phyloP scores from a whole-genome alignment of 345 rosid species.

The Pistacia vera region DNA sequence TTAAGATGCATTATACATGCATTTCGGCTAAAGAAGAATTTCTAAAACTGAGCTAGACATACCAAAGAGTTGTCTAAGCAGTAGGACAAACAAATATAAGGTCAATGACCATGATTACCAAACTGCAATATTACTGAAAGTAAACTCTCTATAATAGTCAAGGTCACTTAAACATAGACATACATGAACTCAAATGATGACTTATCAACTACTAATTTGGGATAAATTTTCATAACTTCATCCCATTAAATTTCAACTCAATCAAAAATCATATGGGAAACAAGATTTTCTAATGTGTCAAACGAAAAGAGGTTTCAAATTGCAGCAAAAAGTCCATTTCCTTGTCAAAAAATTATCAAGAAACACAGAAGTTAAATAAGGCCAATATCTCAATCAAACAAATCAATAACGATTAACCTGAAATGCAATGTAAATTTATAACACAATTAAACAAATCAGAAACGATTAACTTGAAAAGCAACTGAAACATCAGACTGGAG shows the following conservation, averaged over 20 bases:
- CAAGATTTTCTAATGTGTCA: background rate
- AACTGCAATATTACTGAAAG: background rate
- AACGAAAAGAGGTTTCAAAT: conserved; percentile 18
- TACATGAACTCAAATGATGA: background rate
- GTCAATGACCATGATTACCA: no score
- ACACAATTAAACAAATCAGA: background rate
- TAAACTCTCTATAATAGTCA: background rate
- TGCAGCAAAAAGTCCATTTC: conserved; percentile 16
- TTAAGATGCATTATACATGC: background rate
- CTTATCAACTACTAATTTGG: background rate
- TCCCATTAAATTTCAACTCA: background rate
- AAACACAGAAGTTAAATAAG: background rate
- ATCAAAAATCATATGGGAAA: no score
- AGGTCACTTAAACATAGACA: background rate
- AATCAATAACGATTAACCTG: background rate
- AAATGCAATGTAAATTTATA: background rate
- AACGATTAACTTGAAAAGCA: conserved; percentile 2
- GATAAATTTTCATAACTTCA: background rate
- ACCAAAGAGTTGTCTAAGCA: background rate
- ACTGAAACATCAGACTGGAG: no score
- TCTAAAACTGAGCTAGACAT: background rate
- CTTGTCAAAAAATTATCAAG: background rate
- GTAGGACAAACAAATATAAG: no score
- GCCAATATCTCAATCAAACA: background rate
- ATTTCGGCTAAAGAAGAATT: background rate